Percentiles rank a stretch among this genome's conserved stretches.
Evolutionary conservation across 2,329 filamentous ascomycete genomes (phyloP).

Genomic region (Calonectria henricotiae): DNA sequence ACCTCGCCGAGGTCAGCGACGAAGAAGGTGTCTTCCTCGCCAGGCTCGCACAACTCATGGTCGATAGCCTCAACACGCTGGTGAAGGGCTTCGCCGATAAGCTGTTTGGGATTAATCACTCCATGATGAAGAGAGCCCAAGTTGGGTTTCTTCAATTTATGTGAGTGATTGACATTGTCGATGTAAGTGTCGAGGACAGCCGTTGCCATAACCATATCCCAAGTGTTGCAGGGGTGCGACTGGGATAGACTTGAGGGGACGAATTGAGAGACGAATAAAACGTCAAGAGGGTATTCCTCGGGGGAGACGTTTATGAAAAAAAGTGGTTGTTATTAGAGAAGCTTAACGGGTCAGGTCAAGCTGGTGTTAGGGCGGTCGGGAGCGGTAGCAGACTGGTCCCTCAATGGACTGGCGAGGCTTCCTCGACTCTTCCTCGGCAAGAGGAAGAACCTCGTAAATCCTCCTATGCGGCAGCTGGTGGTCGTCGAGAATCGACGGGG

Average conservation of each 20-base stretch:
- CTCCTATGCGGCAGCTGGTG: slow-evolving; percentile 99
- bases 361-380: slow-evolving; percentile 92
- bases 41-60: slow-evolving; percentile 88
- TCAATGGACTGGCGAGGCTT: slow-evolving; percentile 94
- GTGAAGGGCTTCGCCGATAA: slow-evolving; percentile 91
- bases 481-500: slow-evolving; percentile 73
- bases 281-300: slow-evolving; percentile 34
- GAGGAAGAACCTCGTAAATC: slow-evolving; percentile 98
- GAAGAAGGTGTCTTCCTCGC: slow-evolving; percentile 98
- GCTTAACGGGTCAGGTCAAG: slow-evolving; percentile 52
- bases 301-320: slow-evolving; percentile 32
- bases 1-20: slow-evolving; percentile 98
- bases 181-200: slow-evolving; percentile 71
- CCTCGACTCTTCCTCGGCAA: slow-evolving; percentile 99
- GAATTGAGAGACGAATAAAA: slow-evolving; percentile 32
- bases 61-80: slow-evolving; percentile 88
- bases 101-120: slow-evolving; percentile 75
- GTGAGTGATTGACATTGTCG: slow-evolving; percentile 67
- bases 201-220: slow-evolving; percentile 79
- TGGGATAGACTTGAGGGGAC: slow-evolving; percentile 40
- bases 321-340: slow-evolving; percentile 36
- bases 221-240: slow-evolving; percentile 51
- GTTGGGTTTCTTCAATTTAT: slow-evolving; percentile 65
- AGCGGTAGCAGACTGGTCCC: slow-evolving; percentile 93
- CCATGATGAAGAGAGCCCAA: slow-evolving; percentile 60